Base-by-base conservation (phyloP, 2,329 filamentous ascomycete genomes). In the Allantophomopsis cytisporea region DNA sequence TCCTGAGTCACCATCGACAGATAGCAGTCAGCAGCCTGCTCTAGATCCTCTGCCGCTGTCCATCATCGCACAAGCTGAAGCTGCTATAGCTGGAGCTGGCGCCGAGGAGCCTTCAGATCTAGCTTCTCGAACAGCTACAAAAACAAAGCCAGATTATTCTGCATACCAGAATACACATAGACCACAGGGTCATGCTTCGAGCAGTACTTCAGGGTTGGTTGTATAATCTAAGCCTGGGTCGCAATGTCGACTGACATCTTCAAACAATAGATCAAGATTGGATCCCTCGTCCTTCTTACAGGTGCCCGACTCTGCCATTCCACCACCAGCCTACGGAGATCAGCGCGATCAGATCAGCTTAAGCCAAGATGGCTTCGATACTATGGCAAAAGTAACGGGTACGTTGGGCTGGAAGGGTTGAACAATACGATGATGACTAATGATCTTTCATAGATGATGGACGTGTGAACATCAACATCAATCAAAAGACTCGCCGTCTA, bases 391-490 rank as follows among this genome's bases (percentile, higher is more conserved):
- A 20, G 59, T 82, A 18, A 76, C 69, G 36, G 62, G 72, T 74
- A 54, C 42, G 50, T 36, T 17, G 18, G 15, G 7, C 13, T 18
- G 8, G 38, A 12, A 46, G 10, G 16, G 8, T 30, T 40, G 44
- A 41, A 50, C 35, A 14, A 23, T 17, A 2, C 16, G 30, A 11
- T 28, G 30, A 11, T 17, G 5, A 6, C 31, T 14, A 36, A 39
- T 6, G 17, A 17, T 21, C 7, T 16, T n/a, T 38, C 14, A 18
- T 50, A 76, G 82, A 73, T 43, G 80, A 88, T 60, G 84, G 84
- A 17, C 75, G 85, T 52, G 69, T 91, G 50, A 77, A 86, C 52
- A 86, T 91, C 61, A 79, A 77, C 45, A 84, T 91, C 60, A 77
- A 80, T 52, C 79, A 86, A 55, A 79, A 75, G 47, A 77, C 71